Evolutionary conservation across 108 stramenopile genomes (phyloP), one percentile per base, ranked within the genome.

Genomic region (Fragilariopsis cylindrus): DNA sequence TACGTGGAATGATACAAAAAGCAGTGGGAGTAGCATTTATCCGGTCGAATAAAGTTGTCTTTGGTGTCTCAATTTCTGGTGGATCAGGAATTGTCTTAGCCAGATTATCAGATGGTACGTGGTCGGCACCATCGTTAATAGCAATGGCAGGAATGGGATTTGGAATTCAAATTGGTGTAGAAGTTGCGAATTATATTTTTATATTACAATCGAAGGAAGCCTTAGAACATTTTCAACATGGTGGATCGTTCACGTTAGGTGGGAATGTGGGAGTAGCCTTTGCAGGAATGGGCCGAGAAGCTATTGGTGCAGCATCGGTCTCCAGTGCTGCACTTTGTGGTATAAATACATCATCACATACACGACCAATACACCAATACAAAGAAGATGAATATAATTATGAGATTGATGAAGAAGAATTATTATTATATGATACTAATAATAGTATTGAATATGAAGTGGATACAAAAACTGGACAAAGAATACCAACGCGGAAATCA

Each of bases 121-220:
- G 96, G 96, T 88, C 86, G 8, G 90, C 93, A 7, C 96, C 96
- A 0, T 93, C 92, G 6, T 92, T 93, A 5, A 89, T 97, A 56
- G 93, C 90, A 43, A 88, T 88, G 8, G 83, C 74, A 41, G 96
- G 96, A 43, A 52, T 93, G 12, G 92, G 94, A 40, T 66, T 94
- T 40, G 96, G 96, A 41, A 52, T 95, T 16, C 93, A 94, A 75
- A 82, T 97, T 60, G 96, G 96, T 48, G 48, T 93, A 54, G 94
- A 97, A 74, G 85, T 95, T 3, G 89, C 92, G 2, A 91, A 95
- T 65, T 92, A 89, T 45, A 80, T 97, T 53, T 84, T 97, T 62
- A 87, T 97, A 15, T 71, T 97, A 56, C 88, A 90, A 76, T 92
- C 92, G 4, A 78, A 90, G 64, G 90, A 93, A 64, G 85, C 93